phyloP scores from a whole-genome alignment of 75 land plant genomes.

The Pinus albicaulis region DNA sequence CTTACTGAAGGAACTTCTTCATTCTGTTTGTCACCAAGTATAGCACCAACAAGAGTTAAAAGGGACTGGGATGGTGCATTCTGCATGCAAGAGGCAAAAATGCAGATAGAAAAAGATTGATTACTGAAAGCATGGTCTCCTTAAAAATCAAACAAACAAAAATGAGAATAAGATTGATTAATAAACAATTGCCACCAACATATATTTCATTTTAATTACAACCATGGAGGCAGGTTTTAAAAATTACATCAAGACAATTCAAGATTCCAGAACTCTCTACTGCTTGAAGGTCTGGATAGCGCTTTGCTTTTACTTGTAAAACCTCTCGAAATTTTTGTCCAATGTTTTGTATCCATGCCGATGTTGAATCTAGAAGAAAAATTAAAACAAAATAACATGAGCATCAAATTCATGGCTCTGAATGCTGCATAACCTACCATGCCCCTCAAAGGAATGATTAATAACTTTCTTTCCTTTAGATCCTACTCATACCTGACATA shows the following conservation, averaged over 20 bases:
- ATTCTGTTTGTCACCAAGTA: slow-evolving; percentile 80
- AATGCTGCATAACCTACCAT: neutral
- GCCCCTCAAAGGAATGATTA: neutral
- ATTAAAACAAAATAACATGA: slow-evolving; percentile 14
- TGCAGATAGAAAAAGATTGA: neutral
- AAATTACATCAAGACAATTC: slow-evolving; percentile 18
- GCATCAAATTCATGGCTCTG: neutral
- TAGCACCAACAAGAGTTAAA: slow-evolving; percentile 70
- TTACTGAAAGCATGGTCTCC: neutral
- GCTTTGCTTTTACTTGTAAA: slow-evolving; percentile 73
- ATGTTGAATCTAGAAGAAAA: slow-evolving; percentile 29
- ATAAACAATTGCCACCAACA: neutral
- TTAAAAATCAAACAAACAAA: slow-evolving; percentile 5
- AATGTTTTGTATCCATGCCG: slow-evolving; percentile 47
- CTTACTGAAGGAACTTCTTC: slow-evolving; percentile 92
- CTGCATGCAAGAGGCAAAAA: slow-evolving; percentile 36
- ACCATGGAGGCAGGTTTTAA: neutral
- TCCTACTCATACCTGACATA: slow-evolving; percentile 20
- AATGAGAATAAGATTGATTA: neutral
- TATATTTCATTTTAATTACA: neutral
- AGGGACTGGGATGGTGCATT: slow-evolving; percentile 87
- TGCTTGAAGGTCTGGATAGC: slow-evolving; percentile 59
- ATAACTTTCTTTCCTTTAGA: neutral
- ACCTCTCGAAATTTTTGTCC: slow-evolving; percentile 85
- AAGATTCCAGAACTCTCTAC: slow-evolving; percentile 59